Conservation (phyloP, 306 rosid species). For the Canavalia ensiformis region DNA sequence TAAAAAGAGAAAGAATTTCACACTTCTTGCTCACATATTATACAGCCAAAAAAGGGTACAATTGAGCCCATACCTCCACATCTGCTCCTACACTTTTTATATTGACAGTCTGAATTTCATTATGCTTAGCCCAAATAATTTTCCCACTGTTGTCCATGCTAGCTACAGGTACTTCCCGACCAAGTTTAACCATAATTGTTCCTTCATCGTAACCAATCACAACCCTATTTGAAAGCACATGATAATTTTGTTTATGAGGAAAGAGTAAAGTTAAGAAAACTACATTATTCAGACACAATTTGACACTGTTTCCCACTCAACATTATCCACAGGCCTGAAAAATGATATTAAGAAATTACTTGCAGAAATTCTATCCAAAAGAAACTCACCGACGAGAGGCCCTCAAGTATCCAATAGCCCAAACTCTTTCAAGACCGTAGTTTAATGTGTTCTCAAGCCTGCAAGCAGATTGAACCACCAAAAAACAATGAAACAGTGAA, state of each 20-base stretch:
- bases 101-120: conserved; percentile 97
- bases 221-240: conserved; percentile 60
- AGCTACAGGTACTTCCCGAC: conserved; percentile 97
- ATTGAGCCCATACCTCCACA: conserved; percentile 74
- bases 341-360: conserved; percentile 32
- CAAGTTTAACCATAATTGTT: conserved; percentile 97
- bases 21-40: conserved; percentile 35
- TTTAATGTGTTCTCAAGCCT: conserved; percentile 97
- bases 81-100: conserved; percentile 95
- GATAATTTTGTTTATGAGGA: conserved; percentile 23
- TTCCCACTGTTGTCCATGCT: conserved; percentile 99
- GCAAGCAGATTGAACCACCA: conserved; percentile 49
- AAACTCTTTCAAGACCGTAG: conserved; percentile 97
- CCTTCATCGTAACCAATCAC: conserved; percentile 99
- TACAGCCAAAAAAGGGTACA: conserved; percentile 21
- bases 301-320: conserved; percentile 31
- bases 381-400: conserved; percentile 88
- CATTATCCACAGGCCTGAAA: not conserved
- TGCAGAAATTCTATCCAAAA: conserved; percentile 3
- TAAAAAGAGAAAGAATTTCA: conserved; percentile 18
- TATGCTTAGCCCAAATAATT: conserved; percentile 98
- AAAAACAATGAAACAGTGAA: conserved; percentile 21
- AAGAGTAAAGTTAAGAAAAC: conserved; percentile 24
- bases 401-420: conserved; percentile 98
- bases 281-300: conserved; percentile 37